Base-by-base conservation (phyloP, 768 basidiomycete species). In the Phaeolepiota aurea region DNA sequence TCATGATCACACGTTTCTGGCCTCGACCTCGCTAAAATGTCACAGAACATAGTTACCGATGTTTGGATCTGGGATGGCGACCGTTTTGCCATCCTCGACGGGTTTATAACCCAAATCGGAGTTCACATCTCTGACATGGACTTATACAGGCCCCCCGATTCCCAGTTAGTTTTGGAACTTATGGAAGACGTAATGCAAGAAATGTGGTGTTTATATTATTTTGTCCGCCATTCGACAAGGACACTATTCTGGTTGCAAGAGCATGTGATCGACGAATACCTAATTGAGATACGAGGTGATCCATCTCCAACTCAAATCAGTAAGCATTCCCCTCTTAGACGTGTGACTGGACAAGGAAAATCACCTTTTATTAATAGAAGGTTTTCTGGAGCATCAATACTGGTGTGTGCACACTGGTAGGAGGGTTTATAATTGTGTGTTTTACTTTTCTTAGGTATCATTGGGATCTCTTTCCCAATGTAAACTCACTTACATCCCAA, bases 171-270 rank as follows among this genome's bases (percentile, higher is more conserved):
- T 20, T 38, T 76, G 20, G 65, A 69, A 32, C 57, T 69, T 2
- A 54, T 39, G 36, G 2, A 33, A 4, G 47, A 44, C n/a, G 45
- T 45, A 3, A 56, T 54, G 1, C 44, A 48, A 11, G 15, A 45
- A 12, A 32, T 54, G 2, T 23, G 53, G 14, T 68, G 64, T 44
- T 54, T 61, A 13, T 76, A 75, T 49, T 75, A 74, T 48, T 69
- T 66, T 41, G 68, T 61, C 20, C 57, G 64, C 41, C 63, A 64
- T 21, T 12, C 42, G 1, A 49, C 50, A 2, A 56, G 66, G 28
- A 47, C 51, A 23, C 40, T 72, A 11, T 72, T 74, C 46, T 74
- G 72, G 72, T 38, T 72, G n/a, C 55, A 71, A 21, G 46, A 51
- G 1, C 67, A 58, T 44, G 50, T 61, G 0, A 54, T 56, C 3